Evolutionary conservation across 139 green algal genomes (phyloP).

Genomic region (Closterium sp.): DNA sequence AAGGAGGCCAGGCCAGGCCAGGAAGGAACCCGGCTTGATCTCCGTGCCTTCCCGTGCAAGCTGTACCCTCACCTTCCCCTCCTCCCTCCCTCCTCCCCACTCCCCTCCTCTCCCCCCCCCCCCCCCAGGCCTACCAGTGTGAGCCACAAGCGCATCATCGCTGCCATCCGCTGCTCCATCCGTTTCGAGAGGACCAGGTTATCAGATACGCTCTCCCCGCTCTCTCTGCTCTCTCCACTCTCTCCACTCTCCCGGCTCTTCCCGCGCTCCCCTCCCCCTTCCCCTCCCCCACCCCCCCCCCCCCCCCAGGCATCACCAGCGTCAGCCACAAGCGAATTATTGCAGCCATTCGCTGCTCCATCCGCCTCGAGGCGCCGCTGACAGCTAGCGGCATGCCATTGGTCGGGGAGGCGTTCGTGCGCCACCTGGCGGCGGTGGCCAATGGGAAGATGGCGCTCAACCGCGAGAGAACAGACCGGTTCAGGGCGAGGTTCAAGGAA

Average conservation of each 20-base stretch:
- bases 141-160: conserved; percentile 56
- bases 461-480: conserved; percentile 52
- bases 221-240: too few species aligned
- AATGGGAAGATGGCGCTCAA: conserved; percentile 71
- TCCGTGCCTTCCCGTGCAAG: too few species aligned
- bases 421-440: conserved; percentile 56
- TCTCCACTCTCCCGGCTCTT: too few species aligned
- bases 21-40: too few species aligned
- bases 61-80: too few species aligned
- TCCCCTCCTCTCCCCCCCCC: too few species aligned
- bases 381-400: conserved; percentile 58
- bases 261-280: too few species aligned
- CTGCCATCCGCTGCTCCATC: conserved; percentile 65
- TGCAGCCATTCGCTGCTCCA: conserved; percentile 64
- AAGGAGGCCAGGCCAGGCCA: too few species aligned
- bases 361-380: conserved; percentile 71
- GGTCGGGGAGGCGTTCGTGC: conserved; percentile 61
- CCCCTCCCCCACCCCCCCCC: too few species aligned
- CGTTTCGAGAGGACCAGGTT: too few species aligned
- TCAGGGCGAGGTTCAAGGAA: conserved; percentile 33
- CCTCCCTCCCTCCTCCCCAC: too few species aligned
- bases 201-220: too few species aligned
- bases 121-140: conserved; percentile 43
- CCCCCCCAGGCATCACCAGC: conserved; percentile 47
- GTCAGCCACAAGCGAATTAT: conserved; percentile 56